Percentiles rank a stretch among this genome's conserved stretches.
phyloP scores from a whole-genome alignment of 2,329 filamentous ascomycete species.

The Calonectria hongkongensis region DNA sequence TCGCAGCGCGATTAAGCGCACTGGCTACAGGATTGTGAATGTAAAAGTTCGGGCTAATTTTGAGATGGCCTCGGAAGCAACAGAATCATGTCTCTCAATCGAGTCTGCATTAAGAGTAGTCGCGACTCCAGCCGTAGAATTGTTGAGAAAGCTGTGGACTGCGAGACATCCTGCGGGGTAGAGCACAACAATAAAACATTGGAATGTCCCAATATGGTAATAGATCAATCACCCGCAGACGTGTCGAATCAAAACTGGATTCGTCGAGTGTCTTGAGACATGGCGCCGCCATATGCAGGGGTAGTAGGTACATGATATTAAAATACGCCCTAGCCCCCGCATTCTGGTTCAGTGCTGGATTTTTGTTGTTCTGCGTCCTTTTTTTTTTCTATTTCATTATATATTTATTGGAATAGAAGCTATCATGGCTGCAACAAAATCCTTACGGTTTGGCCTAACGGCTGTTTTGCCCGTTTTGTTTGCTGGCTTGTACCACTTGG shows the following conservation, averaged over 20 bases:
- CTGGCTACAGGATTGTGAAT: too few species aligned
- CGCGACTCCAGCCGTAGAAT: too few species aligned
- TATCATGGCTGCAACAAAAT: background rate
- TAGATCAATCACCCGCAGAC: background rate
- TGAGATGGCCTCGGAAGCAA: too few species aligned
- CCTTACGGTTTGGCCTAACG: background rate
- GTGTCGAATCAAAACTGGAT: background rate
- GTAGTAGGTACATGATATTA: background rate
- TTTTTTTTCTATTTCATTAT: background rate
- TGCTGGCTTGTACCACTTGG: background rate
- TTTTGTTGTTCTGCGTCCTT: too few species aligned
- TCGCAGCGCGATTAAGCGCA: too few species aligned
- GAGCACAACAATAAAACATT: background rate
- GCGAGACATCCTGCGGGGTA: constrained; percentile 6
- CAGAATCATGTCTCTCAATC: too few species aligned
- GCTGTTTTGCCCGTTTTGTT: constrained; percentile 11
- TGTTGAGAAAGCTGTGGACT: too few species aligned
- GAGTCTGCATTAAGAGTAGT: too few species aligned
- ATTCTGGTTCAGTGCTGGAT: too few species aligned
- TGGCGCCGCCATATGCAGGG: background rate
- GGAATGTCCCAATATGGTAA: background rate
- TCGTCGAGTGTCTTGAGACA: background rate
- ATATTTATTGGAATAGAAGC: background rate
- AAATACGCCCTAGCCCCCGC: background rate
- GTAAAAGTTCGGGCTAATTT: too few species aligned